Percentiles rank a stretch among this genome's conserved stretches.
These are phyloP conservation scores for Multifurca ochricompacta DNA, from an alignment of 768 basidiomycete species.

Conservation along the genomic window DNA sequence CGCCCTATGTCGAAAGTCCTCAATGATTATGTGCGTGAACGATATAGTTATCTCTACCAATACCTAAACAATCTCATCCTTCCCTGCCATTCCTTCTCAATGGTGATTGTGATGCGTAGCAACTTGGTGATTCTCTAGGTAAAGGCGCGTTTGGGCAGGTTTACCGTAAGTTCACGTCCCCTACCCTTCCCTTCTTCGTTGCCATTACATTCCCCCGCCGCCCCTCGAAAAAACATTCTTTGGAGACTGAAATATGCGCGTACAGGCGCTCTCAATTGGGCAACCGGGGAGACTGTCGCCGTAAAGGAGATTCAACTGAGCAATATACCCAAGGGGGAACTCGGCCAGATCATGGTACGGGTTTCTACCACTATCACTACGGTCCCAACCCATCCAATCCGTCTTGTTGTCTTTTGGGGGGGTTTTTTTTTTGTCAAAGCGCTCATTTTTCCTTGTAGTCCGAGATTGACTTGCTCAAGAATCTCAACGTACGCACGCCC, in stretches of 20 bases:
- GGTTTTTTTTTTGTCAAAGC: no score
- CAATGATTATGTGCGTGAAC: slow-evolving; percentile 19
- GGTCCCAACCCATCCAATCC: neutral
- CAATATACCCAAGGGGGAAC: slow-evolving; percentile 87
- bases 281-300: slow-evolving; percentile 96
- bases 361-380: neutral
- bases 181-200: neutral
- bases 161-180: slow-evolving; percentile 60
- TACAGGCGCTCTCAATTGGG: slow-evolving; percentile 84
- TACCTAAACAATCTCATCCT: no score
- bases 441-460: slow-evolving; percentile 42
- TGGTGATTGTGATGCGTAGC: no score
- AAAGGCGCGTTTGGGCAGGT: slow-evolving; percentile 98
- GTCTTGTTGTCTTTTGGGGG: no score
- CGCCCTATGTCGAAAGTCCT: slow-evolving; percentile 19
- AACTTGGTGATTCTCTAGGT: slow-evolving; percentile 94
- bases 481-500: slow-evolving; percentile 63
- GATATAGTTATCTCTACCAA: no score
- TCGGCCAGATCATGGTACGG: slow-evolving; percentile 94
- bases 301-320: slow-evolving; percentile 96
- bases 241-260: neutral
- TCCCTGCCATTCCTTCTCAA: no score
- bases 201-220: no score
- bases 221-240: no score
- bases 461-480: slow-evolving; percentile 96